Conservation (phyloP, 192 early-diverging fungal genomes). For the Umbelopsis sp. region DNA sequence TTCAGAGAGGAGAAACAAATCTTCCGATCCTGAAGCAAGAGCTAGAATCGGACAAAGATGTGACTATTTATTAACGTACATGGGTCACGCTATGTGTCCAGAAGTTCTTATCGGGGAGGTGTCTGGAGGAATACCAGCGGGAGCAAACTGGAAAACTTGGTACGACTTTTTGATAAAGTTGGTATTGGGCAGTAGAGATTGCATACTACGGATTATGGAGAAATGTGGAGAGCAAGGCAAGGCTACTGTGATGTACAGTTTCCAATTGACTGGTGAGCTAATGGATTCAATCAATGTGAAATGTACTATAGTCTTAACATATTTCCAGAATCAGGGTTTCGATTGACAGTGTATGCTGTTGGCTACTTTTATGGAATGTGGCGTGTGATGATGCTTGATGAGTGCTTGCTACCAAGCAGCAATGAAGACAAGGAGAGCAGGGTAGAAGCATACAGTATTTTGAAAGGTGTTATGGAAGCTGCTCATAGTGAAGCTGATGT, state of each 20-base stretch:
- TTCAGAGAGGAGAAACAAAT: neutral
- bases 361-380: neutral
- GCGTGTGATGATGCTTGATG: neutral
- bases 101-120: neutral
- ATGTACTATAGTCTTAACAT: neutral
- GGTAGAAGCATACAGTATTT: neutral
- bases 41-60: neutral
- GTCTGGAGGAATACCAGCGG: neutral
- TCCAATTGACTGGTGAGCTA: neutral
- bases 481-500: neutral
- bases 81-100: neutral
- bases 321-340: neutral
- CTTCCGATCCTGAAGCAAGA: neutral
- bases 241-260: neutral
- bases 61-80: neutral
- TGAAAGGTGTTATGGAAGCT: neutral
- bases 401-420: neutral
- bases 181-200: neutral
- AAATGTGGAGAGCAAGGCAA: neutral
- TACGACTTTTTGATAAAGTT: neutral
- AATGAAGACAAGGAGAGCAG: neutral
- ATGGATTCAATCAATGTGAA: neutral
- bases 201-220: neutral
- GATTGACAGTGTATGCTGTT: neutral
- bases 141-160: neutral